Evolutionary conservation across 345 rosid genomes (phyloP).

Genomic region (Litchi chinensis): DNA sequence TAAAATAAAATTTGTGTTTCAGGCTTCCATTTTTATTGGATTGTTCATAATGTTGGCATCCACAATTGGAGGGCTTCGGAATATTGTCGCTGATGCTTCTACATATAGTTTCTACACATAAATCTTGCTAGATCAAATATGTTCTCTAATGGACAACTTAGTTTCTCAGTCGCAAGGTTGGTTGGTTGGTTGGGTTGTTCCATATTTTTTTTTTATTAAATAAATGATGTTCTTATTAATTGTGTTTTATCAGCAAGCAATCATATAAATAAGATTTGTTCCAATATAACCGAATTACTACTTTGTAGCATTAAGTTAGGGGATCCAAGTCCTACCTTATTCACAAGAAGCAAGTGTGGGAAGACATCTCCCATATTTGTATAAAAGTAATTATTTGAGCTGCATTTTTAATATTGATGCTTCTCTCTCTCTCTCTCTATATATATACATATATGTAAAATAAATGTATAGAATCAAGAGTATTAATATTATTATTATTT

Average conservation of each 20-base stretch:
- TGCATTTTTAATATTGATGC: too few species aligned
- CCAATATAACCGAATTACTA: not conserved
- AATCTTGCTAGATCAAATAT: not conserved
- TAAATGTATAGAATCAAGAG: too few species aligned
- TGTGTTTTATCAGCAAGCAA: not conserved
- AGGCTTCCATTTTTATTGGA: constrained; percentile 67
- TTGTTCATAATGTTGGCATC: constrained; percentile 86
- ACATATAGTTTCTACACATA: constrained; percentile 79
- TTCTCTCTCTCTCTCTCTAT: too few species aligned
- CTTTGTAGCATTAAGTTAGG: not conserved
- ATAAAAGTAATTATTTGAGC: too few species aligned
- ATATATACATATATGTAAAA: too few species aligned
- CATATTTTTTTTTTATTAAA: too few species aligned
- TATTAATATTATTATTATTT: too few species aligned
- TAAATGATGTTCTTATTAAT: not conserved
- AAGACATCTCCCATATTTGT: too few species aligned
- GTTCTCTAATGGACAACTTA: not conserved
- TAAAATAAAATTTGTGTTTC: constrained; percentile 1
- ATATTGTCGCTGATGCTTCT: constrained; percentile 75
- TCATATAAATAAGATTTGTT: too few species aligned
- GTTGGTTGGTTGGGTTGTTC: too few species aligned
- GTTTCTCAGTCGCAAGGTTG: not conserved
- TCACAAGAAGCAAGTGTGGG: too few species aligned
- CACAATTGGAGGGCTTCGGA: constrained; percentile 88
- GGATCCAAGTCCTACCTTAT: too few species aligned